A percentile compares a stretch with the other conserved stretches of the same genome.
phyloP scores from a whole-genome alignment of 2,329 filamentous ascomycete species.

The Didymella keratinophila region DNA sequence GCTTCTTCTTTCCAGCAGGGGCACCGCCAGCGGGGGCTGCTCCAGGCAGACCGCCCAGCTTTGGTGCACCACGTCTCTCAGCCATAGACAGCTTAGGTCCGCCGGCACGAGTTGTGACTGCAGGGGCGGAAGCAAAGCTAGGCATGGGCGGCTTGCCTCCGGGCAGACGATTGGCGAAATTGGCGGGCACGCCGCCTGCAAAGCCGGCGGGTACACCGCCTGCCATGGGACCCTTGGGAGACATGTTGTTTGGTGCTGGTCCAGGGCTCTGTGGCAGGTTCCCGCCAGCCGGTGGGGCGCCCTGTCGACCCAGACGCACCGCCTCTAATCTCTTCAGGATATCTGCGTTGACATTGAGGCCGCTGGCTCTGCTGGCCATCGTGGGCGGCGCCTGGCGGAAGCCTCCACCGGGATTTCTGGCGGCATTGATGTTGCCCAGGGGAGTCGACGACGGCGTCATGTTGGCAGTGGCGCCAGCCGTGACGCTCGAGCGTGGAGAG shows the following conservation, averaged over 20 bases:
- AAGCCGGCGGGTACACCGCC: conserved; percentile 56
- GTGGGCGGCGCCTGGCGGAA: conserved; percentile 46
- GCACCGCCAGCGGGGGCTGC: conserved; percentile 35
- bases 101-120: conserved; percentile 56
- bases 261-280: conserved; percentile 38
- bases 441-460: conserved; percentile 89
- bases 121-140: conserved; percentile 59
- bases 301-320: conserved; percentile 71
- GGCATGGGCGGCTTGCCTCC: conserved; percentile 50
- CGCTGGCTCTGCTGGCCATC: conserved; percentile 57
- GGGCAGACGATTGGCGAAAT: conserved; percentile 49
- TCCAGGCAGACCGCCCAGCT: conserved; percentile 57
- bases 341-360: conserved; percentile 62
- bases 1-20: conserved; percentile 51
- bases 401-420: conserved; percentile 59
- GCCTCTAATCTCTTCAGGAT: conserved; percentile 74
- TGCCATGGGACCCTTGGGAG: conserved; percentile 34
- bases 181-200: conserved; percentile 52
- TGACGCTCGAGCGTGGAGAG: conserved; percentile 67
- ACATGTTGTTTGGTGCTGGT: conserved; percentile 25
- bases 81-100: conserved; percentile 68
- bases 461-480: conserved; percentile 55
- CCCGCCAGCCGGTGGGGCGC: conserved; percentile 55
- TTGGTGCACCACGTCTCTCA: conserved; percentile 61
- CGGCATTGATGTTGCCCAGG: conserved; percentile 76